phyloP scores from a whole-genome alignment of 2,329 filamentous ascomycete species.

The Colletotrichum tofieldiae region DNA sequence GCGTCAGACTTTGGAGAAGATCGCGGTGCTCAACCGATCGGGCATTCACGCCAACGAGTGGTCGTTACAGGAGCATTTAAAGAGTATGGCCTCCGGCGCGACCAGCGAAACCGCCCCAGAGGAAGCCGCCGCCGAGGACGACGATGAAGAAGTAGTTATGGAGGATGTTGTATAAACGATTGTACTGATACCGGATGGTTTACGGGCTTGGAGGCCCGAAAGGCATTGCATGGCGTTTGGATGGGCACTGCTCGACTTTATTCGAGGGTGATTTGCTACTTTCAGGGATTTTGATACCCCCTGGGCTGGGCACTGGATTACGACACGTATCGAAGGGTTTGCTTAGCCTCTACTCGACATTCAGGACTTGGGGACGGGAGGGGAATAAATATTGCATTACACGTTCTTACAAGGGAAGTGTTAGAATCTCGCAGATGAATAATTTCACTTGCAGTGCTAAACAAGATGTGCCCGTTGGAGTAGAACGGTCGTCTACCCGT shows the following conservation, averaged over 20 bases:
- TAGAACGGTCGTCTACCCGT: background rate
- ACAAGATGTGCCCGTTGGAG: background rate
- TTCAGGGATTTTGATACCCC: conserved; percentile 32
- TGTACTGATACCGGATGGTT: conserved; percentile 7
- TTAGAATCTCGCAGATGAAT: too few species aligned
- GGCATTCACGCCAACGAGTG: conserved; percentile 90
- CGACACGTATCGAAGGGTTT: conserved; percentile 12
- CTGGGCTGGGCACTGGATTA: conserved; percentile 11
- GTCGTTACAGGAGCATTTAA: conserved; percentile 78
- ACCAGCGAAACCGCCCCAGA: conserved; percentile 61
- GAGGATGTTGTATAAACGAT: conserved; percentile 77
- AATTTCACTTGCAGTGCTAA: background rate
- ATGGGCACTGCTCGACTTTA: background rate
- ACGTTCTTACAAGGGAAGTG: background rate
- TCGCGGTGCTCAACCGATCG: conserved; percentile 86
- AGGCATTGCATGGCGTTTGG: conserved; percentile 40
- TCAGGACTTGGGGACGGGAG: background rate
- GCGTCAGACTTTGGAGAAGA: conserved; percentile 85
- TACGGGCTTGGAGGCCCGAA: background rate
- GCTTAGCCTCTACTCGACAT: conserved; percentile 14
- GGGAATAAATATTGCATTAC: background rate
- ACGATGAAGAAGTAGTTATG: conserved; percentile 81
- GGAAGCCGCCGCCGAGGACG: conserved; percentile 71
- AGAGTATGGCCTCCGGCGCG: conserved; percentile 40
- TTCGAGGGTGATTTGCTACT: conserved; percentile 3